These are phyloP conservation scores for Scleromitrula shiraiana DNA, from an alignment of 2,329 filamentous ascomycete genomes.

Conservation along the genomic window DNA sequence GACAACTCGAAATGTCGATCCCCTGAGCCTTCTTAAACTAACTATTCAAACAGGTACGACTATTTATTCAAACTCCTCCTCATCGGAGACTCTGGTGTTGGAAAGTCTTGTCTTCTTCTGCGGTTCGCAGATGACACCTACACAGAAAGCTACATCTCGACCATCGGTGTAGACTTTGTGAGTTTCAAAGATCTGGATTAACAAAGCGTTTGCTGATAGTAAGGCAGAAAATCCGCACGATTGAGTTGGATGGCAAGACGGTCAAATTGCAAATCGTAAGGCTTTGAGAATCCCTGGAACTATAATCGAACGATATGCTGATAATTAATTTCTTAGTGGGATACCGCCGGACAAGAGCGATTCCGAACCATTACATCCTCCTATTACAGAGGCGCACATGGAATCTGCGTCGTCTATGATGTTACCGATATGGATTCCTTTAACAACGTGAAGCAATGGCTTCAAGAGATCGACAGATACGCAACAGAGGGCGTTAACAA, in stretches of 20 bases:
- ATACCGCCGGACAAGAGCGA: constrained; percentile 96
- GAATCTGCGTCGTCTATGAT: constrained; percentile 99
- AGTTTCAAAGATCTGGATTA: constrained; percentile 29
- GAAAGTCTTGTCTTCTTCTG: constrained; percentile 97
- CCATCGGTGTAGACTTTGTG: constrained; percentile 98
- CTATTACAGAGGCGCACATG: constrained; percentile 98
- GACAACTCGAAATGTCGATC: constrained; percentile 10
- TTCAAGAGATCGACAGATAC: constrained; percentile 98
- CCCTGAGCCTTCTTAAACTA: constrained; percentile 1
- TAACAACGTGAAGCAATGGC: constrained; percentile 99
- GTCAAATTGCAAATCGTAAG: constrained; percentile 98
- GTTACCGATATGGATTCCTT: constrained; percentile 99
- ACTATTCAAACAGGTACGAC: constrained; percentile 71
- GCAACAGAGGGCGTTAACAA: constrained; percentile 99
- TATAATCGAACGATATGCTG: constrained; percentile 24
- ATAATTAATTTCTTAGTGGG: constrained; percentile 61
- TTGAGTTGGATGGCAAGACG: constrained; percentile 98
- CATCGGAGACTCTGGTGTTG: constrained; percentile 99
- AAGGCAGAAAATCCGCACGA: constrained; percentile 93
- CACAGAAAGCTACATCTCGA: constrained; percentile 99
- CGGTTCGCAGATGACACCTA: constrained; percentile 99
- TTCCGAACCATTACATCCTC: constrained; percentile 99
- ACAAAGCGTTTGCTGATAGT: constrained; percentile 27
- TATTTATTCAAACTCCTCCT: constrained; percentile 99
- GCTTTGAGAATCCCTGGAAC: constrained; percentile 17